Evolutionary conservation across 306 rosid species (phyloP).

Genomic region (Ceratonia siliqua): DNA sequence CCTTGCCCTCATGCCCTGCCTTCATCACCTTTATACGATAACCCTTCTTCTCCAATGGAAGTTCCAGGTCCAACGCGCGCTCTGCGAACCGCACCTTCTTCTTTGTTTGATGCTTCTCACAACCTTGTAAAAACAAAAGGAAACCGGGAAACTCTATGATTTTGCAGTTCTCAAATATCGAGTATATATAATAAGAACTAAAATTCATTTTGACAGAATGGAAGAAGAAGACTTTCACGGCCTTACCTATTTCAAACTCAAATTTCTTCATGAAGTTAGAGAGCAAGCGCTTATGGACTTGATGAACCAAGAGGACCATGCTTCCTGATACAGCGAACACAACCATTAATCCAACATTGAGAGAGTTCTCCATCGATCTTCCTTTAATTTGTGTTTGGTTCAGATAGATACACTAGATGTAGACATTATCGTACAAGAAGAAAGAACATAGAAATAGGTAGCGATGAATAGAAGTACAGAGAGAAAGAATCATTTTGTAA

Average conservation of each 20-base stretch:
- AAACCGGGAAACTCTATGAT: not conserved
- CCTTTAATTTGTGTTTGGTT: not conserved
- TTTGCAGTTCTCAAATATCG: not conserved
- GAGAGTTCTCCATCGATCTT: slow-evolving; percentile 51
- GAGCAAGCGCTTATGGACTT: slow-evolving; percentile 69
- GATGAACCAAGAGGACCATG: slow-evolving; percentile 65
- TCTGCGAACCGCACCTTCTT: slow-evolving; percentile 74
- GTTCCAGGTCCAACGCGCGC: slow-evolving; percentile 44
- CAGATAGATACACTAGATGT: not conserved
- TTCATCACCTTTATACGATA: slow-evolving; percentile 18
- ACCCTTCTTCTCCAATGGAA: slow-evolving; percentile 45
- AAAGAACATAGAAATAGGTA: slow-evolving; percentile 2
- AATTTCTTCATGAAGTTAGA: slow-evolving; percentile 73
- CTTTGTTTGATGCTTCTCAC: slow-evolving; percentile 43
- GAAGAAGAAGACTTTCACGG: too few species aligned
- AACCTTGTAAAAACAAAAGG: not conserved
- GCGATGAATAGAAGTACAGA: not conserved
- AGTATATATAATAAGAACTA: not conserved
- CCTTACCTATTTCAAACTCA: slow-evolving; percentile 52
- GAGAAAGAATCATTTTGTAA: slow-evolving; percentile 29
- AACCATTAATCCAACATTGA: slow-evolving; percentile 71
- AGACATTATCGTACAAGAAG: slow-evolving; percentile 20
- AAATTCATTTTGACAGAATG: not conserved
- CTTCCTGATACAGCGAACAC: slow-evolving; percentile 81
- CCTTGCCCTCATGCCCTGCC: slow-evolving; percentile 4